Base-by-base conservation (phyloP, 192 early-diverging fungal genomes). In the Rhizoclosmatium sp. region DNA sequence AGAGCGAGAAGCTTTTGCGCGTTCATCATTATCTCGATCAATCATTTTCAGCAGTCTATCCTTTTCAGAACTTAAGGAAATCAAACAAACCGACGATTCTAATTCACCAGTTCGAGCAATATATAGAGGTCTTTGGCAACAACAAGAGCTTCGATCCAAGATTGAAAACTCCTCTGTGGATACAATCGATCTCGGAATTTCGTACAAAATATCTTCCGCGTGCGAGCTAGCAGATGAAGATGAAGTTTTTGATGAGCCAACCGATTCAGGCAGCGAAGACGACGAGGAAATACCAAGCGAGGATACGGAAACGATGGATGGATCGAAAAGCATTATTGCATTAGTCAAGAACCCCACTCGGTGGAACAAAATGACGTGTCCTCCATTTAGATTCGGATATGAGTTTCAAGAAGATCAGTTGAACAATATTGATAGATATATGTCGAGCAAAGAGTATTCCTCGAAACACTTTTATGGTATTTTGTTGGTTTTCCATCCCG, bases 301-400 rank as follows among this genome's bases (percentile, higher is more conserved):
- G 41, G 85, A 86, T 65, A 86, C 85, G 7, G 69, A 80, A 16
- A 67, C 82, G n/a, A 86, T 86, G 66, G 84, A 86, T 67, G 81
- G 77, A 9, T 23, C 51, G 23, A 58, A 51, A 44, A 31, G 66
- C 21, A 4, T 71, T 4, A 1, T 76, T 39, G 74, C 71, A n/a
- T 47, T 76, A 47, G 69, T 76, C 49, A 46, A 49, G 39, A 16
- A 14, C 14, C 47, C 47, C 10, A 41, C 16, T 41, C 12, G n/a
- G 21, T 71, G 70, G 70, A 71, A 71, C 51, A 21, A 31, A 4
- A 21, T 71, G 70, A 3, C 14, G 21, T 71, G 21, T 39, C 70
- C 70, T 46, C 70, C 70, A 49, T 71, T 71, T 56, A 10, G 70
- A 39, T 71, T 71, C 44, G 70, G 70, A 3, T 56, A 56, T 41